These are phyloP conservation scores for Sporothrix mexicana DNA, from an alignment of 2,329 filamentous ascomycete genomes.

Conservation along the genomic window DNA sequence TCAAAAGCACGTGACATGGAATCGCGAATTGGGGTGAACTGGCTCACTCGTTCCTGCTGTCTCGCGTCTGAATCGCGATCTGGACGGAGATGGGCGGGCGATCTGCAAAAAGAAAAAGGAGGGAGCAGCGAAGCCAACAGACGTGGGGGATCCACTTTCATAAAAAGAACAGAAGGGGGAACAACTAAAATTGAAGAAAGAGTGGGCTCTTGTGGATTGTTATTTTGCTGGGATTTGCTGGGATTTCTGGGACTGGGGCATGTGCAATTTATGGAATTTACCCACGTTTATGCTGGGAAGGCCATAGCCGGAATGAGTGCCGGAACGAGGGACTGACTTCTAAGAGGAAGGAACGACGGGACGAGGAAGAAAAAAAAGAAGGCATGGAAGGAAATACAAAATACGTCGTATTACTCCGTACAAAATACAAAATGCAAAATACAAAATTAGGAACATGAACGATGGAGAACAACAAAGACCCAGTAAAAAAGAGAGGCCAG, in stretches of 20 bases:
- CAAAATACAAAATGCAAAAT: neutral
- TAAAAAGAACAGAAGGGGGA: neutral
- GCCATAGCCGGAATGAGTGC: conserved; percentile 12
- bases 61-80: conserved; percentile 6
- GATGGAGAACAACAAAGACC: neutral
- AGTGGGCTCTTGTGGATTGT: neutral
- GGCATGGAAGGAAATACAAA: neutral
- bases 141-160: conserved; percentile 1
- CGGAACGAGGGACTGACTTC: neutral
- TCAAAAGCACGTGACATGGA: neutral
- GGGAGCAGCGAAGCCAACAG: neutral
- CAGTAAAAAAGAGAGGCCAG: neutral
- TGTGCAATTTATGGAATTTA: conserved; percentile 8
- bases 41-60: neutral
- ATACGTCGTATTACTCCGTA: no score
- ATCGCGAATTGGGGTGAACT: neutral
- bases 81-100: conserved; percentile 10
- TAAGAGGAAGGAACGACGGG: neutral
- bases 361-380: neutral
- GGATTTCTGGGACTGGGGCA: neutral
- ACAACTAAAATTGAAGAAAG: neutral
- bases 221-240: neutral
- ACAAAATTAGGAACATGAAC: neutral
- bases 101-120: conserved; percentile 14
- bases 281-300: conserved; percentile 17